Percentiles rank a stretch among this genome's conserved stretches.
Evolutionary conservation across 2,329 filamentous ascomycete species (phyloP).

Genomic region (Hypoxylon sp.): DNA sequence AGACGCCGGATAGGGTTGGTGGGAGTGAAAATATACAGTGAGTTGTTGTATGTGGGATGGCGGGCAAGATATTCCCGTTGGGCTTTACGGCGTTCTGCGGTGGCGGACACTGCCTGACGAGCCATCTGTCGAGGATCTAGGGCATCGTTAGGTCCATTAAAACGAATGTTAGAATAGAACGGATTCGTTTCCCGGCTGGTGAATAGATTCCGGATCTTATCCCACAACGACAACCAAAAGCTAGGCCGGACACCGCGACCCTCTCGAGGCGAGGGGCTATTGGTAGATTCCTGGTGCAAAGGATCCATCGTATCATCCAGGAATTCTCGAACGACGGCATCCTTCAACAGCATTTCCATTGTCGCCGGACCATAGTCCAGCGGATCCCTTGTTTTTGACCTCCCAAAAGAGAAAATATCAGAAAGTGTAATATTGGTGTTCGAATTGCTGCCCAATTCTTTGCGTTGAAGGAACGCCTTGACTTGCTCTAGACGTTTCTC

Average conservation of each 20-base stretch:
- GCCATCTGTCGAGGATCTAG: slow-evolving; percentile 90
- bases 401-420: slow-evolving; percentile 74
- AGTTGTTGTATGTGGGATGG: slow-evolving; percentile 92
- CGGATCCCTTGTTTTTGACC: slow-evolving; percentile 78
- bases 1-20: slow-evolving; percentile 81
- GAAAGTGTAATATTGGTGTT: slow-evolving; percentile 81
- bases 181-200: slow-evolving; percentile 86
- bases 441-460: slow-evolving; percentile 79
- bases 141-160: slow-evolving; percentile 80
- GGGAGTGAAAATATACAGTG: slow-evolving; percentile 87
- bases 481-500: slow-evolving; percentile 98
- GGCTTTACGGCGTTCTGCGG: slow-evolving; percentile 84
- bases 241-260: slow-evolving; percentile 68
- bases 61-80: slow-evolving; percentile 91
- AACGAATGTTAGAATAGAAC: slow-evolving; percentile 83
- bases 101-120: slow-evolving; percentile 86
- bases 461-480: slow-evolving; percentile 91
- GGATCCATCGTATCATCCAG: slow-evolving; percentile 78
- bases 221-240: slow-evolving; percentile 71
- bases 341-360: slow-evolving; percentile 96
- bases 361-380: slow-evolving; percentile 92
- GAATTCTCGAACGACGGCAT: slow-evolving; percentile 94
- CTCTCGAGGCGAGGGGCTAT: slow-evolving; percentile 54
- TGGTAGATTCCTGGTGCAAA: slow-evolving; percentile 56
- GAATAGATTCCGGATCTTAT: slow-evolving; percentile 67